Evolutionary conservation across 2,329 filamentous ascomycete genomes (phyloP), one percentile per base, ranked within the genome.

Genomic region (Herpomyces periplanetae): DNA sequence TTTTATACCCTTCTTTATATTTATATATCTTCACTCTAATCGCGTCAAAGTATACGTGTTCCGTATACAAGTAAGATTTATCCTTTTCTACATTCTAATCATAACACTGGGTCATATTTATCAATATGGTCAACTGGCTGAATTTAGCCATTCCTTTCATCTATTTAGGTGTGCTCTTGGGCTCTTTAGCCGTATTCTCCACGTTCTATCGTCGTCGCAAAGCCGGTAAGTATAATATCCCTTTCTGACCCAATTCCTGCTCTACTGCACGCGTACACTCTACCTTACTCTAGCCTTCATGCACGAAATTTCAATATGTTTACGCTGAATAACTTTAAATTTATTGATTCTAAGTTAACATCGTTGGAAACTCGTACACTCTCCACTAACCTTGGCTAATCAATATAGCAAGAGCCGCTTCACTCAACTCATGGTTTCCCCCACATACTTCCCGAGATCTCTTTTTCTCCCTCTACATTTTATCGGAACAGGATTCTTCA

Each of bases 341-440:
- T n/a, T n/a, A n/a, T n/a, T n/a, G n/a, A n/a, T n/a, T n/a, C n/a
- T n/a, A n/a, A n/a, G n/a, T n/a, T n/a, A n/a, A n/a, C n/a, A n/a
- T n/a, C n/a, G n/a, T n/a, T n/a, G n/a, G n/a, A n/a, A n/a, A n/a
- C n/a, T n/a, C n/a, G n/a, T n/a, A n/a, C n/a, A n/a, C n/a, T n/a
- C n/a, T n/a, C n/a, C n/a, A n/a, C n/a, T n/a, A n/a, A n/a, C n/a
- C n/a, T 21, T 24, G 13, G 19, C 19, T 20, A 4, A 9, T 18
- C 18, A 29, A 22, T 24, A 71, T 64, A 47, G 31, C 36, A 27
- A 57, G 69, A 43, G 63, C 64, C 31, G 62, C 68, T 20, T 68
- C 65, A 28, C 57, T 96, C 25, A 69, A 65, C 28, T 71, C 75
- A 29, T 96, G 80, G 75, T 96, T 96, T 41, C 60, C 62, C 10